phyloP scores from a whole-genome alignment of 306 rosid species.

The Quercus suber region DNA sequence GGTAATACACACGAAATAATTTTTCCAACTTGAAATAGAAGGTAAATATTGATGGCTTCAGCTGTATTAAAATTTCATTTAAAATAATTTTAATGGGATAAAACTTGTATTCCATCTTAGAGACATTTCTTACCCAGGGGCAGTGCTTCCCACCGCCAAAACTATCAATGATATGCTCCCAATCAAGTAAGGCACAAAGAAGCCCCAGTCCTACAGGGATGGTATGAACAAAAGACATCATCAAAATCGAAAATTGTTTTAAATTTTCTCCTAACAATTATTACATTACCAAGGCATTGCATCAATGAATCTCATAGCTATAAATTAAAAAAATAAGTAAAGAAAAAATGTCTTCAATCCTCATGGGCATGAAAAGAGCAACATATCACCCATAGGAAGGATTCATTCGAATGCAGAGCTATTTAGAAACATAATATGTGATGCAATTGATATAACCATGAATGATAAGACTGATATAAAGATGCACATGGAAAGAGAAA shows the following conservation, averaged over 20 bases:
- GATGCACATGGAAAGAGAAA: background rate
- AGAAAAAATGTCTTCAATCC: background rate
- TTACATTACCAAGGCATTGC: background rate
- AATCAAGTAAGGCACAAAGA: constrained; percentile 85
- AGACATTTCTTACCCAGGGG: constrained; percentile 72
- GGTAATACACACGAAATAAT: too few relatives aligned
- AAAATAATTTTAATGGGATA: background rate
- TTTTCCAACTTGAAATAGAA: background rate
- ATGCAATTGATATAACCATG: background rate
- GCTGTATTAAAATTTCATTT: background rate
- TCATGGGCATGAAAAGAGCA: background rate
- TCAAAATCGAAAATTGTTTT: constrained; percentile 9
- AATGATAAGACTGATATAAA: background rate
- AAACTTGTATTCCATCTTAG: background rate
- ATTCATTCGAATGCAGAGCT: background rate
- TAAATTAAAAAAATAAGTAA: background rate
- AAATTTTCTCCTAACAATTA: background rate
- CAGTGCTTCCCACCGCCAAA: constrained; percentile 85
- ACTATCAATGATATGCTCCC: constrained; percentile 89
- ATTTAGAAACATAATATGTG: background rate
- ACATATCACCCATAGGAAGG: background rate
- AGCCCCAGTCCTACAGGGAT: constrained; percentile 83
- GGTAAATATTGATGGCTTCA: background rate
- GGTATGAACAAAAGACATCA: constrained; percentile 25
- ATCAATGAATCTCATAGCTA: background rate